Evolutionary conservation across 208 protist genomes (phyloP).

Genomic region (Leishmania tropica): DNA sequence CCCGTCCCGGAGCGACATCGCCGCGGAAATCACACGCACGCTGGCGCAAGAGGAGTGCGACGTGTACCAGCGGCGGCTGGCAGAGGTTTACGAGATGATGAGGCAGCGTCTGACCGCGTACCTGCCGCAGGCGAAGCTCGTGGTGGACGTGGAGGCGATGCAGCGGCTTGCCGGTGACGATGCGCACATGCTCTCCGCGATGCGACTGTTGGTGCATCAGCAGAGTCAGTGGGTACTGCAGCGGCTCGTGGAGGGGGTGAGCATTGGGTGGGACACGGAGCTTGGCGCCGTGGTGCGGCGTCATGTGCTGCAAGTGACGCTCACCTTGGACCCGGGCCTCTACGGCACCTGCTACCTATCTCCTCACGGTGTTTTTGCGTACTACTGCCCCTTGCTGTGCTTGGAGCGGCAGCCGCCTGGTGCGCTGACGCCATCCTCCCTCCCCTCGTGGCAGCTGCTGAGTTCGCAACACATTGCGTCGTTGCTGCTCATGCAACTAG

Average conservation of each 20-base stretch:
- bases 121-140: constrained; percentile 49
- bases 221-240: constrained; percentile 72
- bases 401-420: constrained; percentile 42
- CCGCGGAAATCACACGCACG: constrained; percentile 37
- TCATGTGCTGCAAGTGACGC: constrained; percentile 53
- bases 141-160: constrained; percentile 49
- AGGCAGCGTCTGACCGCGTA: constrained; percentile 48
- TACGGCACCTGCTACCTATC: constrained; percentile 56
- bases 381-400: constrained; percentile 75
- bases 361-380: constrained; percentile 47
- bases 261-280: constrained; percentile 76
- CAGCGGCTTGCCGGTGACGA: constrained; percentile 36
- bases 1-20: constrained; percentile 57
- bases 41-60: constrained; percentile 50
- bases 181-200: constrained; percentile 56
- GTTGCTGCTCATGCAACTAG: constrained; percentile 66
- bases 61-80: constrained; percentile 42
- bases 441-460: constrained; percentile 67
- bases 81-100: constrained; percentile 46
- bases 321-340: constrained; percentile 52
- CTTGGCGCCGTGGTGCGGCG: constrained; percentile 66
- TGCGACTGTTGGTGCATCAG: constrained; percentile 67
- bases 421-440: constrained; percentile 23
- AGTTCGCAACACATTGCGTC: constrained; percentile 73
- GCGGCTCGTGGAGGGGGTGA: constrained; percentile 69